These are phyloP conservation scores for Aureobasidium mangrovei DNA, from an alignment of 2,329 filamentous ascomycete species.

Conservation along the genomic window DNA sequence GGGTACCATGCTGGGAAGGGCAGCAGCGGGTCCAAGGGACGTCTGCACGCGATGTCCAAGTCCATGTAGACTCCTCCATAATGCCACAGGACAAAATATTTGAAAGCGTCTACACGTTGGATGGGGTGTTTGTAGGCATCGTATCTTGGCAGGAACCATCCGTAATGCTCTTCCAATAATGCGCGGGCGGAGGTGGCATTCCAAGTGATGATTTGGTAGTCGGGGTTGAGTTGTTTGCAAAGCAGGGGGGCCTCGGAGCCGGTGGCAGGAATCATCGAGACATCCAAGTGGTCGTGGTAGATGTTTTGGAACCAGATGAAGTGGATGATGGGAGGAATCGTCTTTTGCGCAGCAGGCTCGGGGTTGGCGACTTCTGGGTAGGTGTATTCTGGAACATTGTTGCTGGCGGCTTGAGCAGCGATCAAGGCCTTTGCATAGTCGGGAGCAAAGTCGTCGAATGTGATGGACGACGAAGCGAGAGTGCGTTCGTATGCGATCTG, in stretches of 20 bases:
- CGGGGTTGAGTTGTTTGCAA: slow-evolving; percentile 16
- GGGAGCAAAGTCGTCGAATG: slow-evolving; percentile 15
- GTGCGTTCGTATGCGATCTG: slow-evolving; percentile 15
- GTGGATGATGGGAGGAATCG: slow-evolving; percentile 18
- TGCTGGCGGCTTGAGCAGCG: neutral
- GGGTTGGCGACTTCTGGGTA: neutral
- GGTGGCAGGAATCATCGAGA: slow-evolving; percentile 14
- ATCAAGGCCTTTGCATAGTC: slow-evolving; percentile 14
- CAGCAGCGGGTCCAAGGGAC: slow-evolving; percentile 56
- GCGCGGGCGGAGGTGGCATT: slow-evolving; percentile 15
- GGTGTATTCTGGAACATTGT: slow-evolving; percentile 9
- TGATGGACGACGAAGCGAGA: slow-evolving; percentile 15
- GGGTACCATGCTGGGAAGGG: slow-evolving; percentile 59
- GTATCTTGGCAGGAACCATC: slow-evolving; percentile 55
- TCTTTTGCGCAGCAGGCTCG: neutral
- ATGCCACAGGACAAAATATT: slow-evolving; percentile 23
- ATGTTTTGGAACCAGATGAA: slow-evolving; percentile 21
- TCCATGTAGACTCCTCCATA: slow-evolving; percentile 25
- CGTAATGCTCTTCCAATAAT: slow-evolving; percentile 17
- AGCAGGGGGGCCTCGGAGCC: slow-evolving; percentile 17
- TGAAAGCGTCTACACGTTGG: slow-evolving; percentile 22
- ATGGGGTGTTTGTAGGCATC: slow-evolving; percentile 22
- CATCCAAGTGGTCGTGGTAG: slow-evolving; percentile 15
- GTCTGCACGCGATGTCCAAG: slow-evolving; percentile 52
- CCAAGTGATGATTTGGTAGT: slow-evolving; percentile 17